Conservation (phyloP, 805 yeast species). For the Kluyveromyces dobzhanskii region DNA sequence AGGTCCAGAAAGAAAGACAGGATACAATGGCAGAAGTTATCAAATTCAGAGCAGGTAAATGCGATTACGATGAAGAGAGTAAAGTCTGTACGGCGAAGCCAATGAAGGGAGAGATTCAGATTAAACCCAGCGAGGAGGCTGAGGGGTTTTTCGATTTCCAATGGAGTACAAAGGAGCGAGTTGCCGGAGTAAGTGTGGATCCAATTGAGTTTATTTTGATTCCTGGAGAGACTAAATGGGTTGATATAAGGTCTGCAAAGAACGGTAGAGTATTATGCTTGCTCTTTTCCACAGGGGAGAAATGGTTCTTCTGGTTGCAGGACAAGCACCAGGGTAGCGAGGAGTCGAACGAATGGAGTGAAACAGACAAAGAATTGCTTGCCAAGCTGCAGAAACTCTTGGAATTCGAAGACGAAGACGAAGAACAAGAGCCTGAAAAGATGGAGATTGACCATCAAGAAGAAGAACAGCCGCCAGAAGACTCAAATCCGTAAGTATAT, state of each 20-base stretch:
- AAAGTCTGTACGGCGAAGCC: slow-evolving; percentile 49
- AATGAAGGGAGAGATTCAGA: slow-evolving; percentile 39
- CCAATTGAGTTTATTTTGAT: slow-evolving; percentile 50
- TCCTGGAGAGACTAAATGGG: slow-evolving; percentile 80
- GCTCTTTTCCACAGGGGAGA: slow-evolving; percentile 59
- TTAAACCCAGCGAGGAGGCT: slow-evolving; percentile 27
- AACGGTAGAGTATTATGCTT: slow-evolving; percentile 72
- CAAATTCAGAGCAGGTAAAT: slow-evolving; percentile 58
- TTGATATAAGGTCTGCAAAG: slow-evolving; percentile 55
- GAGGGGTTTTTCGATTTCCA: slow-evolving; percentile 28
- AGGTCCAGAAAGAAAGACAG: not conserved
- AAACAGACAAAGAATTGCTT: slow-evolving; percentile 45
- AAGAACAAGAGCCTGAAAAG: slow-evolving; percentile 14
- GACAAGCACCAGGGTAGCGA: slow-evolving; percentile 49
- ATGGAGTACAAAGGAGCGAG: slow-evolving; percentile 26
- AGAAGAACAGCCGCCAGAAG: slow-evolving; percentile 1
- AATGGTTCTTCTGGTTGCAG: slow-evolving; percentile 63
- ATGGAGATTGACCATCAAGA: slow-evolving; percentile 6
- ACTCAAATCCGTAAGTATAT: slow-evolving; percentile 6
- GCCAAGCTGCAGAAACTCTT: slow-evolving; percentile 44
- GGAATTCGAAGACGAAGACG: slow-evolving; percentile 24
- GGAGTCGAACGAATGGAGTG: slow-evolving; percentile 40
- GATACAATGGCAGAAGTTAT: slow-evolving; percentile 2
- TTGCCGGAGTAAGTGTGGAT: slow-evolving; percentile 18
- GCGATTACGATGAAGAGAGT: slow-evolving; percentile 47